Evolutionary conservation across 257 asterid genomes (phyloP).

Genomic region (Mentha longifolia): DNA sequence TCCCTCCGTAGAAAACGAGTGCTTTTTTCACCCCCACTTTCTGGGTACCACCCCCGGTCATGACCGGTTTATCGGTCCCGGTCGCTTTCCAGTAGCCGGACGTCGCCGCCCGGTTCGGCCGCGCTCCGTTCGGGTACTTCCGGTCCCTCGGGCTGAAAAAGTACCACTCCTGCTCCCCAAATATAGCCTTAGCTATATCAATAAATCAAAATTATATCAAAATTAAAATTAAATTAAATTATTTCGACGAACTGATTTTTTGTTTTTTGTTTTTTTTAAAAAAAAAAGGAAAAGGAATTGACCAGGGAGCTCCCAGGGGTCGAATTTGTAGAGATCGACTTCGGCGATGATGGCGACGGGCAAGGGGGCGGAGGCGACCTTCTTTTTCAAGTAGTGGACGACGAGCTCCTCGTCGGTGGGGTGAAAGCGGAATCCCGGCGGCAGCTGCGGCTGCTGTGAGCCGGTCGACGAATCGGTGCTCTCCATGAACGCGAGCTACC

Average conservation of each 20-base stretch:
- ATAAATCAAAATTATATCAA: neutral
- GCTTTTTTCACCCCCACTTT: constrained; percentile 67
- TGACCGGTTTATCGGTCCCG: constrained; percentile 64
- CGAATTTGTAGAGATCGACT: constrained; percentile 62
- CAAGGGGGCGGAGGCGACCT: constrained; percentile 51
- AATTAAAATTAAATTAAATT: neutral
- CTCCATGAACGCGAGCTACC: constrained; percentile 39
- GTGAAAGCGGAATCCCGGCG: constrained; percentile 71
- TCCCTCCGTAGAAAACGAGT: constrained; percentile 60
- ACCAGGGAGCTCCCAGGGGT: constrained; percentile 75
- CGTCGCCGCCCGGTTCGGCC: constrained; percentile 64
- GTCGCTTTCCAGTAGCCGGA: constrained; percentile 74
- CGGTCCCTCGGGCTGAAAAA: constrained; percentile 66
- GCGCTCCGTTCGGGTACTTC: constrained; percentile 60
- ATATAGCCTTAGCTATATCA: constrained; percentile 53
- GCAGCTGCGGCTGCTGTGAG: constrained; percentile 60
- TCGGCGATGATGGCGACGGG: constrained; percentile 68
- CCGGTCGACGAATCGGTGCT: constrained; percentile 57
- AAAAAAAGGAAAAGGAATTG: neutral
- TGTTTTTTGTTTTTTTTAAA: neutral
- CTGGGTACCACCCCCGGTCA: constrained; percentile 58
- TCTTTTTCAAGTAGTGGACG: constrained; percentile 65
- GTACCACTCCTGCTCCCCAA: constrained; percentile 75
- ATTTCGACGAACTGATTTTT: neutral
- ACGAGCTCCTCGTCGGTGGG: constrained; percentile 75